Percentiles rank a stretch among this genome's conserved stretches.
Conservation (phyloP, 176 grass and related monocot genomes). For the Aegilops longissima region DNA sequence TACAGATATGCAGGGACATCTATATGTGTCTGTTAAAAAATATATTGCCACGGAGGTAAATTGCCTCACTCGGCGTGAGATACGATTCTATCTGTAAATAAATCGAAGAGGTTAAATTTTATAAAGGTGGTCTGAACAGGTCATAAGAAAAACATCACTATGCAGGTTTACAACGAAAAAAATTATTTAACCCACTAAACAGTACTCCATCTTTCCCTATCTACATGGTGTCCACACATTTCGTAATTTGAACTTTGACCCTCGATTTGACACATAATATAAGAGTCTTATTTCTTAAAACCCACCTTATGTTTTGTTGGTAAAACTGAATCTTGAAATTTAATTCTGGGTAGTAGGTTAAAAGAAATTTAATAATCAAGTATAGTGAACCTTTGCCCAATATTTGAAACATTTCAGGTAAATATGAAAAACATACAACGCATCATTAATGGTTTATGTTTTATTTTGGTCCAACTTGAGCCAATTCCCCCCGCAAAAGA, state of each 20-base stretch:
- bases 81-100: neutral
- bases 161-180: neutral
- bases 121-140: neutral
- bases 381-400: too few species aligned
- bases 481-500: too few species aligned
- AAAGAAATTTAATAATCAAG: neutral
- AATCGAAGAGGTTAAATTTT: neutral
- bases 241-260: neutral
- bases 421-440: neutral
- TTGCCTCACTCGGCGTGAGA: neutral
- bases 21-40: too few species aligned
- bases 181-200: neutral
- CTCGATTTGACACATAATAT: neutral
- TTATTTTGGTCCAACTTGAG: neutral
- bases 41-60: too few species aligned
- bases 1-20: too few species aligned
- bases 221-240: neutral
- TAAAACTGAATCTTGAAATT: neutral
- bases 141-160: neutral
- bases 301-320: too few species aligned
- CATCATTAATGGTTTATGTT: neutral
- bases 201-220: neutral
- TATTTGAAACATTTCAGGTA: too few species aligned
- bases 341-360: neutral
- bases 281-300: neutral